Evolutionary conservation across 2,329 filamentous ascomycete genomes (phyloP).

Genomic region (Dothidotthia symphoricarpi): DNA sequence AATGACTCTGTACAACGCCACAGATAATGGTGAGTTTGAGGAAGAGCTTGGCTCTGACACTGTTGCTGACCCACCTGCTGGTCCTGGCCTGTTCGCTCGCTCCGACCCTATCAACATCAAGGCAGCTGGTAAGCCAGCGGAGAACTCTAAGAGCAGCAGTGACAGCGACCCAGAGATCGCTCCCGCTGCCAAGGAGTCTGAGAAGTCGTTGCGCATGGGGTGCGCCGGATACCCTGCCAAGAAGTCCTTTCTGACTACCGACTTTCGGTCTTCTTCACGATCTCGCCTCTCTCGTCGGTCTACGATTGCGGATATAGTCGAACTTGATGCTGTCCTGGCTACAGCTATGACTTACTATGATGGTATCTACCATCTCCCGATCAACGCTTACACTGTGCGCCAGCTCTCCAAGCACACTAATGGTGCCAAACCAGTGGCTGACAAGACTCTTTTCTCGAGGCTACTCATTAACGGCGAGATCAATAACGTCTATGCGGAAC

Average conservation of each 20-base stretch:
- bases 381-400: slow-evolving; percentile 7
- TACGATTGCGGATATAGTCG: slow-evolving; percentile 13
- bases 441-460: slow-evolving; percentile 11
- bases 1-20: no score
- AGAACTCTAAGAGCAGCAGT: background rate
- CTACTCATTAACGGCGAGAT: slow-evolving; percentile 15
- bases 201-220: slow-evolving; percentile 5
- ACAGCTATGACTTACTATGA: slow-evolving; percentile 6
- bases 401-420: slow-evolving; percentile 11
- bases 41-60: no score
- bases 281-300: slow-evolving; percentile 8
- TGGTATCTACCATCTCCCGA: slow-evolving; percentile 10
- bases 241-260: background rate
- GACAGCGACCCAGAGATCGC: background rate
- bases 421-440: slow-evolving; percentile 12
- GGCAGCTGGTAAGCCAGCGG: no score
- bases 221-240: slow-evolving; percentile 9
- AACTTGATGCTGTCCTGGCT: slow-evolving; percentile 13
- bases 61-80: no score
- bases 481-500: slow-evolving; percentile 10
- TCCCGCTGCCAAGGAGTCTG: background rate
- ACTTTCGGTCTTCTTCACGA: background rate
- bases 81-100: no score
- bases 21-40: no score
- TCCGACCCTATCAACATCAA: no score